Percentiles rank a stretch among this genome's conserved stretches.
Conservation (phyloP, 805 yeast genomes). For the Metschnikowia aberdeeniae region DNA sequence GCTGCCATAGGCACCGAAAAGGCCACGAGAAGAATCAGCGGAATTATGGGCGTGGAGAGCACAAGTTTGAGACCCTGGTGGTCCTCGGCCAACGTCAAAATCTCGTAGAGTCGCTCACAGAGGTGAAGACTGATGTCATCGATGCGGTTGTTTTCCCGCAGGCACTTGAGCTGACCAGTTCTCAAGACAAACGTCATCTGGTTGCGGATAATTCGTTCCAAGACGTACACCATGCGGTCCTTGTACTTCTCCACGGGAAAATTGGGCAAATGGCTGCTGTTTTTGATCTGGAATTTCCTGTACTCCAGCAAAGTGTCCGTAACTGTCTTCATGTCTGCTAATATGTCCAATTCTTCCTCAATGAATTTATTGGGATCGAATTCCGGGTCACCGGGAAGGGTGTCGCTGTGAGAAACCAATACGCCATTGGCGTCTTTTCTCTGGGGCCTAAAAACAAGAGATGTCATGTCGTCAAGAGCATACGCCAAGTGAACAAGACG, state of each 20-base stretch:
- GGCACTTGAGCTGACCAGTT: constrained; percentile 13
- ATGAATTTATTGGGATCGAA: constrained; percentile 12
- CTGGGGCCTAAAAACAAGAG: constrained; percentile 15
- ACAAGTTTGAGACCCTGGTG: constrained; percentile 14
- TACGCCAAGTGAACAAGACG: constrained; percentile 14
- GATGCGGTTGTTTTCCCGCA: constrained; percentile 6
- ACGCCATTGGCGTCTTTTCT: constrained; percentile 1
- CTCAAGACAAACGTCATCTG: constrained; percentile 14
- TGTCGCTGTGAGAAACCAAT: constrained; percentile 6
- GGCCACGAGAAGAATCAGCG: constrained; percentile 17
- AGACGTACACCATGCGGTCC: constrained; percentile 13
- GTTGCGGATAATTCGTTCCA: constrained; percentile 13
- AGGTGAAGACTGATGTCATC: constrained; percentile 11
- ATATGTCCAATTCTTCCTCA: constrained; percentile 7
- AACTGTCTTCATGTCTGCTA: constrained; percentile 4
- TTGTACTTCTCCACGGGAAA: constrained; percentile 10
- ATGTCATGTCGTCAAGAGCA: constrained; percentile 14
- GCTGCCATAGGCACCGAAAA: constrained; percentile 16
- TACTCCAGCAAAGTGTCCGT: neutral
- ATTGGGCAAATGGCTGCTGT: constrained; percentile 8
- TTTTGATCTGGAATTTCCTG: neutral
- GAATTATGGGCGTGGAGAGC: constrained; percentile 14
- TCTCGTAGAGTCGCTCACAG: constrained; percentile 9
- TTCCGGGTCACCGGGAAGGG: constrained; percentile 12
- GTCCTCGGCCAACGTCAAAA: constrained; percentile 10